Base-by-base conservation (phyloP, 2,329 filamentous ascomycete genomes). In the Orbilia oligospora region DNA sequence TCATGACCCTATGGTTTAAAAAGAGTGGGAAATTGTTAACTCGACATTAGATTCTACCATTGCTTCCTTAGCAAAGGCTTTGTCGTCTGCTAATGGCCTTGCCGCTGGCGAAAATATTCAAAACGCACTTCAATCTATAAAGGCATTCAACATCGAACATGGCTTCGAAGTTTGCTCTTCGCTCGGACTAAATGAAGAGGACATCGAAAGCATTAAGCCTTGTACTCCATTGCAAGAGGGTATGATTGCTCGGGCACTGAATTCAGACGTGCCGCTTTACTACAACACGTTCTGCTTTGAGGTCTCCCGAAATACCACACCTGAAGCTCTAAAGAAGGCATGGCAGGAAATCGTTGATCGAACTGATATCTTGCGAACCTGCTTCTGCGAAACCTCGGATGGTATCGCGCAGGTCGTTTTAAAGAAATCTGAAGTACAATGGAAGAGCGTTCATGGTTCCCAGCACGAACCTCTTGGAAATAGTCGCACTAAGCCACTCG, bases 201-300 rank as follows among this genome's bases (percentile, higher is more conserved):
- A 90, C 0, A 88, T 97, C 9, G 91, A 96, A 82, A 89, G 89
- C 73, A 89, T 97, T 65, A 90, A 90, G 0, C 94, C 94, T 3
- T 97, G 94, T 83, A 97, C 94, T 0, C 89, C 94, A 0, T 85
- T 97, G 0, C 94, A 97, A 82, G 90, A 95, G 83, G 94, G 94
- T 0, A 95, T 97, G 86, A 89, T 97, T 63, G 91, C 91, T 5
- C 88, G 90, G 61, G 91, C 90, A 24, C 83, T 92, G 44, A 88
- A 89, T 9, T 89, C 86, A 18, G 84, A 87, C 0, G 83, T 85
- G 0, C 86, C 87, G 0, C 85, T 91, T 0, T 97, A 97, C 83
- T 97, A 95, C 83, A 94, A 94, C 71, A 86, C 87, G 0, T 97
- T 97, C 82, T 84, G 84, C 0, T 84, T 97, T 0, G 71, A 83